These are phyloP conservation scores for Aspergillus versicolor DNA, from an alignment of 2,329 filamentous ascomycete genomes.

Conservation along the genomic window DNA sequence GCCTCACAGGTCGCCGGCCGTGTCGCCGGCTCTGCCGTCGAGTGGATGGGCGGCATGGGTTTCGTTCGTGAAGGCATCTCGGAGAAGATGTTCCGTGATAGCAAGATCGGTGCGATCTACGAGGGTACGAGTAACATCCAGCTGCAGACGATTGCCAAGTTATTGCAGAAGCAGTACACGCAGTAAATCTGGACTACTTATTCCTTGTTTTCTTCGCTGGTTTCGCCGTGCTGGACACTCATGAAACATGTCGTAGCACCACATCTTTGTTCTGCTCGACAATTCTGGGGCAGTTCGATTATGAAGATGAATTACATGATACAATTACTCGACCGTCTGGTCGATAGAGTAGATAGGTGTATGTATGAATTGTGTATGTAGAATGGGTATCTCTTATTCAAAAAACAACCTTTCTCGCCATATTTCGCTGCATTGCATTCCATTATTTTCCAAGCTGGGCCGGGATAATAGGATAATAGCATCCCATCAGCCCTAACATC, in stretches of 20 bases:
- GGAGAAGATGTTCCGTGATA: slow-evolving; percentile 97
- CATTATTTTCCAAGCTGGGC: background rate
- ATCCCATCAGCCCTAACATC: background rate
- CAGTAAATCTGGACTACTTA: slow-evolving; percentile 32
- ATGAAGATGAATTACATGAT: background rate
- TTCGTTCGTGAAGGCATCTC: slow-evolving; percentile 95
- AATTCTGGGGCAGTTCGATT: background rate
- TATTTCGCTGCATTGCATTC: background rate
- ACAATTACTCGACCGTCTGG: background rate
- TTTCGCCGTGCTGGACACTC: background rate
- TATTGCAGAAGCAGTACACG: slow-evolving; percentile 69
- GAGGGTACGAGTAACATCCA: slow-evolving; percentile 76
- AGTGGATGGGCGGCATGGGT: slow-evolving; percentile 99
- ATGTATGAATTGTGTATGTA: background rate
- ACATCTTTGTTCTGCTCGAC: background rate
- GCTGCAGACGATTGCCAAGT: slow-evolving; percentile 68
- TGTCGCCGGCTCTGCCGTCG: slow-evolving; percentile 81
- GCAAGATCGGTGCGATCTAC: slow-evolving; percentile 98
- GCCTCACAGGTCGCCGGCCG: slow-evolving; percentile 87
- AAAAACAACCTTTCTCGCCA: background rate
- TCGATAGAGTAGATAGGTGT: background rate
- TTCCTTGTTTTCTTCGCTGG: background rate
- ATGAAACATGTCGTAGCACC: background rate
- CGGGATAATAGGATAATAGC: background rate
- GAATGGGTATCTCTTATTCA: slow-evolving; percentile 1